These are phyloP conservation scores for Pseudopyrenochaeta lycopersici DNA, from an alignment of 2,329 filamentous ascomycete species.

Conservation along the genomic window DNA sequence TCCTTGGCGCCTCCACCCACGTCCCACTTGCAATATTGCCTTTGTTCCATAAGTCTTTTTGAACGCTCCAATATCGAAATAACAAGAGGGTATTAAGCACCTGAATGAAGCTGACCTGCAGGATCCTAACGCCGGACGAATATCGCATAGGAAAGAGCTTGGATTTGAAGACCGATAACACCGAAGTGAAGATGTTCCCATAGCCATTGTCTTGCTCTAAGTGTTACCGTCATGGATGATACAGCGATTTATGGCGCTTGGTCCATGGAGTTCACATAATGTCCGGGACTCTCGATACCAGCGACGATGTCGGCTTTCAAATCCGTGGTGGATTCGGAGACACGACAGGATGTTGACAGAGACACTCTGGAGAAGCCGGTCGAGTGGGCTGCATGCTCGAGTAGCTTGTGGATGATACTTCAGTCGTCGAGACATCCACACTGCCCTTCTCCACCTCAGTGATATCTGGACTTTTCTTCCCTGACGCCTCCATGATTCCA, in stretches of 20 bases:
- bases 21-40: not conserved
- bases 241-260: too few species aligned
- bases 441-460: slow-evolving; percentile 12
- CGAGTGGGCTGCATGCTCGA: slow-evolving; percentile 6
- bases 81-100: not conserved
- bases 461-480: slow-evolving; percentile 12
- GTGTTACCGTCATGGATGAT: too few species aligned
- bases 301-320: not conserved
- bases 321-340: slow-evolving; percentile 1
- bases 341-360: slow-evolving; percentile 10
- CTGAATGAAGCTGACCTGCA: not conserved
- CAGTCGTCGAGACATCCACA: slow-evolving; percentile 8
- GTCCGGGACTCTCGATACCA: not conserved
- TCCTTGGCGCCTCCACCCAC: not conserved
- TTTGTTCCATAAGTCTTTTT: not conserved
- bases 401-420: slow-evolving; percentile 8
- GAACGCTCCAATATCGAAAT: not conserved
- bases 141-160: not conserved
- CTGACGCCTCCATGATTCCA: slow-evolving; percentile 9
- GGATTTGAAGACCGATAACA: not conserved
- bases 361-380: slow-evolving; percentile 12
- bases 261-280: not conserved
- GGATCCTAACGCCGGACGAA: not conserved
- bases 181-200: not conserved
- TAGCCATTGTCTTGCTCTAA: too few species aligned